Evolutionary conservation across 331 rosid species (phyloP).

Genomic region (Stylosanthes scabra): DNA sequence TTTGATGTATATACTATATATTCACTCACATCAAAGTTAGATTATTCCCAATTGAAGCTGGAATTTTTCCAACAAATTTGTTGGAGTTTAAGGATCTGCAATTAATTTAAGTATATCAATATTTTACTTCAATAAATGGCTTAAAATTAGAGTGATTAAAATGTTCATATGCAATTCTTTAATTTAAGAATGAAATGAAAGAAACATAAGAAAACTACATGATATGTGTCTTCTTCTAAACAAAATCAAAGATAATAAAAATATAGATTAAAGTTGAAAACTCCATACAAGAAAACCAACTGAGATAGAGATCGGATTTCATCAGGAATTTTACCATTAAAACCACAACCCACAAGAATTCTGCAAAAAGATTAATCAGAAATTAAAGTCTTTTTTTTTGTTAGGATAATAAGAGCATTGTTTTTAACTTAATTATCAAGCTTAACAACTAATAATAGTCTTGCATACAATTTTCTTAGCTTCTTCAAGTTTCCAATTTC

Average conservation of each 20-base stretch:
- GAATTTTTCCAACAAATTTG: constrained; percentile 40
- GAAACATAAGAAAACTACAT: too few species aligned
- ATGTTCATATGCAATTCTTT: too few species aligned
- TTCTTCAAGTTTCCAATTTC: too few species aligned
- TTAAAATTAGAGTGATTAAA: too few species aligned
- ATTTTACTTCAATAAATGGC: too few species aligned
- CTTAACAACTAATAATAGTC: too few species aligned
- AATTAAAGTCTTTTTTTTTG: too few species aligned
- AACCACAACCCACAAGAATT: constrained; percentile 56
- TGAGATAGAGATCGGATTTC: constrained; percentile 50
- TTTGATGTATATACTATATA: constrained; percentile 2
- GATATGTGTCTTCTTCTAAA: neutral
- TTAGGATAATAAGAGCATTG: too few species aligned
- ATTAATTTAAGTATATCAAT: neutral
- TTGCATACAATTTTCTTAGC: too few species aligned
- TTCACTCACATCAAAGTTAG: constrained; percentile 57
- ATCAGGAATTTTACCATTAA: constrained; percentile 55
- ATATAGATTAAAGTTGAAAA: neutral
- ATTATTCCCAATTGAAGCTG: constrained; percentile 37
- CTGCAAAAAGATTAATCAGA: constrained; percentile 25
- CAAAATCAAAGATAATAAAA: neutral
- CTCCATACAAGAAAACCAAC: constrained; percentile 48
- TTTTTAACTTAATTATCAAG: too few species aligned
- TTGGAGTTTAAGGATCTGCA: constrained; percentile 47
- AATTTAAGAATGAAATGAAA: neutral